Evolutionary conservation across 2,329 filamentous ascomycete genomes (phyloP).

Genomic region (Phaeosphaeria sp.): DNA sequence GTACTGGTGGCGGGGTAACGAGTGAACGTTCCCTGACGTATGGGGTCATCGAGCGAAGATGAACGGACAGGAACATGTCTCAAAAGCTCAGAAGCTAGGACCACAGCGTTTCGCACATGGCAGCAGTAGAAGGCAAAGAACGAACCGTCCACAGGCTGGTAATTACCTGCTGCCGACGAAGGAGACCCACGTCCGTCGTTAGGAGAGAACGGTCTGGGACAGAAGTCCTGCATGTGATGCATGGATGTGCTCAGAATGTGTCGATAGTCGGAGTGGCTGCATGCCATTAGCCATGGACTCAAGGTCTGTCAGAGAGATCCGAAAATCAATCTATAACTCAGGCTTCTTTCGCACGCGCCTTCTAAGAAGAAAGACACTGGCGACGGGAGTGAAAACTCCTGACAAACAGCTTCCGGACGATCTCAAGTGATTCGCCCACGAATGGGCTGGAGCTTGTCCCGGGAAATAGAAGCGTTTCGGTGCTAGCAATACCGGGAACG

Average conservation of each 20-base stretch:
- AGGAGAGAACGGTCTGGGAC: neutral
- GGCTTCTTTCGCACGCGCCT: constrained; percentile 21
- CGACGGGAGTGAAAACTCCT: constrained; percentile 15
- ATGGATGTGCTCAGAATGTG: neutral
- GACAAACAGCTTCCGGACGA: constrained; percentile 7
- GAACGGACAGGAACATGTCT: constrained; percentile 12
- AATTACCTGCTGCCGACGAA: neutral
- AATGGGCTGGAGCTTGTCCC: neutral
- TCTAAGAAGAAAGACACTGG: constrained; percentile 25
- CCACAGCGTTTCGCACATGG: neutral
- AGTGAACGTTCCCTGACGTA: constrained; percentile 23
- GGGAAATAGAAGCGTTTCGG: neutral
- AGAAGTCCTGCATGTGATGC: neutral
- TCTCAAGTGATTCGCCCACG: neutral
- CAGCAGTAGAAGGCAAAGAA: neutral
- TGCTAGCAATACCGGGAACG: neutral
- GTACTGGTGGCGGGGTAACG: constrained; percentile 29
- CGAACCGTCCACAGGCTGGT: neutral
- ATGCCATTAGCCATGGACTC: constrained; percentile 28
- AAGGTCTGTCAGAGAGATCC: constrained; percentile 24
- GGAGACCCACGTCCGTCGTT: neutral
- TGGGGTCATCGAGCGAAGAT: constrained; percentile 27
- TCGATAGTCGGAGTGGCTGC: constrained; percentile 7
- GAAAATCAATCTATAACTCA: constrained; percentile 19
- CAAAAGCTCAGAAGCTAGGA: constrained; percentile 10